Base-by-base conservation (phyloP, 257 asterid species). In the Nyctanthes arbortristis region DNA sequence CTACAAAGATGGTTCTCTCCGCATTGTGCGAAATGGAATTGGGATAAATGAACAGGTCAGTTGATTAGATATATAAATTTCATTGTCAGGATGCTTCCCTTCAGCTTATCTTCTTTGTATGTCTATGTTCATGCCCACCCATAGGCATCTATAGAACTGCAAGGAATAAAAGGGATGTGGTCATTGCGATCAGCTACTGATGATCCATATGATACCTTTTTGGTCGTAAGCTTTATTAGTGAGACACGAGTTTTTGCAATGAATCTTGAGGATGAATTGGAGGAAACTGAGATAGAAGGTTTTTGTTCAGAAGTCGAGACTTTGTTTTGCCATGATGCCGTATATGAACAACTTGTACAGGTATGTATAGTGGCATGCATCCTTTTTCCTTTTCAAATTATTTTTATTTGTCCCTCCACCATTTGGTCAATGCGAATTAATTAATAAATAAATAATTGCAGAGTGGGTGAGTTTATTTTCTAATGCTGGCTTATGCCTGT, bases 111-210 rank as follows among this genome's bases (percentile, higher is more conserved):
- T 58, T 64, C 55, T 30, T 60, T 31, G n/a, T 56, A 32, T 49
- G 60, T 25, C 47, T 47, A n/a, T 67, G 22, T 66, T 65, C 52
- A 20, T 36, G 75, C 55, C 24, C 70, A 63, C 77, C 73, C 62
- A 24, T 72, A 91, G 97, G 97, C 97, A 47, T 87, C 97, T 65
- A 95, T 91, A 40, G 97, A 89, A 83, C 95, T 91, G 74, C 97
- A 91, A 80, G 97, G 97, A 68, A 92, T 92, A 75, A 92, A 89
- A 83, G 97, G 97, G 71, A 89, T 92, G 96, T 92, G 97, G 97
- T 89, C 97, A 43, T 57, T 92, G 69, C 80, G 91, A 75, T 79
- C 97, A 73, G 93, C 96, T 63, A 84, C 90, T 35, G 90, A 92
- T 76, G 97, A 92, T 87, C 88, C 86, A 5, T 79, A 83, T 75